Base-by-base conservation (phyloP, 768 basidiomycete species). In the Rhodotorula diobovata region DNA sequence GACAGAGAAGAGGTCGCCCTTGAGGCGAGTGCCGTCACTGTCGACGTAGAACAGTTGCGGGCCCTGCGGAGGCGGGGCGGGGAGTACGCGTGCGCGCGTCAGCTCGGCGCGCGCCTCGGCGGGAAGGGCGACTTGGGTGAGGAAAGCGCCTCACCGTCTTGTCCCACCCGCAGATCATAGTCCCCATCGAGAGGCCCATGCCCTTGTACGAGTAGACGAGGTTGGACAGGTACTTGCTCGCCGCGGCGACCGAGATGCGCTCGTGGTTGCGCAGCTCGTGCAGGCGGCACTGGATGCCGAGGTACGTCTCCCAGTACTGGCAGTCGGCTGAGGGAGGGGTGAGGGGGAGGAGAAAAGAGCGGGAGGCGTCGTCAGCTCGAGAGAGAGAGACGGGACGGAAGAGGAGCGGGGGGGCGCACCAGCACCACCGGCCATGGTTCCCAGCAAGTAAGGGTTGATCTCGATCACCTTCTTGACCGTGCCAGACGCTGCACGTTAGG, bases 111-210 rank as follows among this genome's bases (percentile, higher is more conserved):
- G n/a, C n/a, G n/a, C n/a, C n/a, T n/a, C n/a, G n/a, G n/a, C n/a
- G n/a, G n/a, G n/a, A n/a, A n/a, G n/a, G n/a, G n/a, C n/a, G n/a
- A n/a, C n/a, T n/a, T n/a, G n/a, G n/a, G n/a, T n/a, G n/a, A n/a
- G n/a, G n/a, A 53, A 30, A 12, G 25, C 7, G 53, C 8, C 35
- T 21, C 37, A 94, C 96, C 21, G 94, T 97, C 84, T 98, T 98
- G 82, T 99, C 96, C 93, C 94, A 98, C 37, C 96, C 96, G 78
- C 94, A 97, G 67, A 99, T 94, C 96, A 98, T 99, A 1, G 96
- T 99, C 61, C 96, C 96, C 95, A 99, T 99, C 80, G 92, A 94
- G 73, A 99, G 82, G 11, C 96, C 96, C 95, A 95, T 98, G 32
- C 95, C 96, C 82, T 98, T 99, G 85, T 98, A 99, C 67, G 89